Evolutionary conservation across 2,329 filamentous ascomycete genomes (phyloP).

Genomic region (Phoma sp.): DNA sequence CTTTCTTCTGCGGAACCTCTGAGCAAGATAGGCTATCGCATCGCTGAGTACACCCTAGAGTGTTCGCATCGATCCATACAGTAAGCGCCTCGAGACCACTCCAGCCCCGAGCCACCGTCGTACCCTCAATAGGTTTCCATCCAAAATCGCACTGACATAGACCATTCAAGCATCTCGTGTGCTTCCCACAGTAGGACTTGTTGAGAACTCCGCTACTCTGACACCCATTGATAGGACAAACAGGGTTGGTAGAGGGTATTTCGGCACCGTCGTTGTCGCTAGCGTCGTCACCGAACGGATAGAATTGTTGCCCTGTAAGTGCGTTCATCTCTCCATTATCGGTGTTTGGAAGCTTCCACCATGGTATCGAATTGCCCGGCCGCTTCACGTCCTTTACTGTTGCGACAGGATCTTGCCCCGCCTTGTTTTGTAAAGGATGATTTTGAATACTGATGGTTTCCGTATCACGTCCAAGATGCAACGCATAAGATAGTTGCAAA

Average conservation of each 20-base stretch:
- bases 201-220: background rate
- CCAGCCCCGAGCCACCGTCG: slow-evolving; percentile 5
- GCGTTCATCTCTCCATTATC: slow-evolving; percentile 10
- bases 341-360: slow-evolving; percentile 10
- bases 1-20: slow-evolving; percentile 7
- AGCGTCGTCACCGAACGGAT: slow-evolving; percentile 1
- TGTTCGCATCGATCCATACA: slow-evolving; percentile 1
- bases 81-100: slow-evolving; percentile 13
- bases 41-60: slow-evolving; percentile 4
- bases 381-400: background rate
- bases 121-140: slow-evolving; percentile 1
- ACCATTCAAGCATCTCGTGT: slow-evolving; percentile 3
- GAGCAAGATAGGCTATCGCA: slow-evolving; percentile 11
- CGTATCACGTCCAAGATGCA: background rate
- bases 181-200: slow-evolving; percentile 3
- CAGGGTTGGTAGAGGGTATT: background rate
- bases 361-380: background rate
- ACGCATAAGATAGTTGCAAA: background rate
- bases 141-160: slow-evolving; percentile 10
- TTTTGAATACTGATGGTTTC: background rate
- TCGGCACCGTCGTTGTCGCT: background rate
- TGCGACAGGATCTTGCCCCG: background rate
- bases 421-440: background rate
- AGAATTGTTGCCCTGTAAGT: slow-evolving; percentile 7
- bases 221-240: slow-evolving; percentile 2